Conservation (phyloP, 1,284 basidiomycete species). For the Meripilus lineatus region DNA sequence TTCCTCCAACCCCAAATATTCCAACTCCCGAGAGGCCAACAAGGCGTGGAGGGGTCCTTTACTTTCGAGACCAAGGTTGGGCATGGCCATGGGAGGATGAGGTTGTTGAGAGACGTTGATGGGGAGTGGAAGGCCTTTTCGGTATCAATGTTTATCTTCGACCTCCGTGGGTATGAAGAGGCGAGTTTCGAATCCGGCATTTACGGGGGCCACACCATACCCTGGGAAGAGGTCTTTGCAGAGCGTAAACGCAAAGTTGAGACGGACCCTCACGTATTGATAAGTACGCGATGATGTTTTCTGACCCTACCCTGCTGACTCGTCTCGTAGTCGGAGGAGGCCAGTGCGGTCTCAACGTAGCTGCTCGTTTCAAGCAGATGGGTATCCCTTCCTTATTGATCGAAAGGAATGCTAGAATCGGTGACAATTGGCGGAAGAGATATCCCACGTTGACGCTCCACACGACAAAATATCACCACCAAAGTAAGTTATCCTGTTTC, state of each 20-base stretch:
- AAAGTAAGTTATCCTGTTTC: constrained; percentile 26
- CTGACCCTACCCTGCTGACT: background rate
- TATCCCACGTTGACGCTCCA: constrained; percentile 49
- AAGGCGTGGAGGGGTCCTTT: constrained; percentile 19
- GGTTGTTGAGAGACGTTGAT: constrained; percentile 21
- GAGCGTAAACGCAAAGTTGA: constrained; percentile 17
- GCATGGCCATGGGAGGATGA: constrained; percentile 33
- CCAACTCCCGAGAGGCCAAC: background rate
- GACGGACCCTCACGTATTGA: constrained; percentile 26
- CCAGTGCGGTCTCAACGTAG: constrained; percentile 51
- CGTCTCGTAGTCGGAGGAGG: constrained; percentile 50
- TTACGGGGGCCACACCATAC: constrained; percentile 15
- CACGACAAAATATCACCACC: constrained; percentile 31
- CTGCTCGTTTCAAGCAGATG: constrained; percentile 47
- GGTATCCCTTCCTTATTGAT: constrained; percentile 44
- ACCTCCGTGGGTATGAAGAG: constrained; percentile 30
- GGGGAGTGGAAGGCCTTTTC: constrained; percentile 21
- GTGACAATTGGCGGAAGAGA: constrained; percentile 48
- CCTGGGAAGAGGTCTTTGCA: constrained; percentile 17
- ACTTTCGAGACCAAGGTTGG: constrained; percentile 35
- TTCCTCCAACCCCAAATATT: constrained; percentile 24
- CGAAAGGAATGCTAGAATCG: constrained; percentile 42
- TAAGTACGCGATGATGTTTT: constrained; percentile 16
- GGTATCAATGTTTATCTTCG: constrained; percentile 23
- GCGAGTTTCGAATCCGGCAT: constrained; percentile 10